These are phyloP conservation scores for Xylariomycetidae sp. DNA, from an alignment of 2,329 filamentous ascomycete species.

Conservation along the genomic window DNA sequence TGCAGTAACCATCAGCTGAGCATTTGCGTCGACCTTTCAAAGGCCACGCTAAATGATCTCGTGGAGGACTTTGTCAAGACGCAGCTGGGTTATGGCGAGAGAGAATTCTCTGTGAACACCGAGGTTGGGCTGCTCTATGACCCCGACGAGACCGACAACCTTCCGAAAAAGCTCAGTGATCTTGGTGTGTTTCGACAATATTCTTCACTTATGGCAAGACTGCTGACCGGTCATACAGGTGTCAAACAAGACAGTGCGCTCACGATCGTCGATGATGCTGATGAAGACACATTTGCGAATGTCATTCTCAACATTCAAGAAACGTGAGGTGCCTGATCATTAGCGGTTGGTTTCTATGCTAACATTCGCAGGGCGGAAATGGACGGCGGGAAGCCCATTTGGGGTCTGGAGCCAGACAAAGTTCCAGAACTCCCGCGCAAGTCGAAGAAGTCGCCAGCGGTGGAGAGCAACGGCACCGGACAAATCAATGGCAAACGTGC, in stretches of 20 bases:
- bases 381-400: conserved; percentile 53
- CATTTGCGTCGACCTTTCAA: conserved; percentile 60
- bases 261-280: conserved; percentile 78
- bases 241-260: conserved; percentile 70
- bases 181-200: conserved; percentile 56
- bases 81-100: conserved; percentile 69
- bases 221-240: conserved; percentile 36
- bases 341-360: conserved; percentile 17
- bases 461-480: conserved; percentile 33
- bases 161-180: conserved; percentile 71
- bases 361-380: too few species aligned
- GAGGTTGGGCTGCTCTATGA: conserved; percentile 80
- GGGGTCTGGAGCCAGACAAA: conserved; percentile 35
- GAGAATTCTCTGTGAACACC: conserved; percentile 71
- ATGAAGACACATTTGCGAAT: conserved; percentile 69
- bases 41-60: conserved; percentile 71
- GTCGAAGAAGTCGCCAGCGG: conserved; percentile 37
- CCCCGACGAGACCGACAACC: conserved; percentile 79
- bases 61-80: conserved; percentile 66
- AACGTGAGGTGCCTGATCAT: conserved; percentile 38
- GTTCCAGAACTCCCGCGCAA: conserved; percentile 47
- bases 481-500: conserved; percentile 36
- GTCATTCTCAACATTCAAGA: conserved; percentile 66
- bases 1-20: conserved; percentile 69
- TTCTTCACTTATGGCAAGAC: neutral